Evolutionary conservation across 768 basidiomycete species (phyloP), one percentile per base, ranked within the genome.

Genomic region (Collybia mongolica): DNA sequence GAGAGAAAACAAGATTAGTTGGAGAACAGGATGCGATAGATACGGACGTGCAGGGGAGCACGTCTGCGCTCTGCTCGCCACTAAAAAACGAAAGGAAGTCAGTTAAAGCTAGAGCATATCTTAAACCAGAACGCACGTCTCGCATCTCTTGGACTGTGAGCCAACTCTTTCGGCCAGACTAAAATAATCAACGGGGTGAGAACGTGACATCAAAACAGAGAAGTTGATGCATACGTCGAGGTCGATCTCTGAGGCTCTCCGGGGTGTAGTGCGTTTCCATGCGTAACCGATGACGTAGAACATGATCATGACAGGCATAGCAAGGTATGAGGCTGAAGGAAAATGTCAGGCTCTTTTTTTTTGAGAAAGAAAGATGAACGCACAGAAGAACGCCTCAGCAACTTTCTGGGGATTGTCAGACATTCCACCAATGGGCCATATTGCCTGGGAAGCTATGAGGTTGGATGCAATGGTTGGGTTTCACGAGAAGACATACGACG

Each of bases 111-210:
- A 11, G 20, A 19, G 3, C 32, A 32, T 37, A 6, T 8, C 3
- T 24, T 26, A 9, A 6, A 17, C 6, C 11, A 29, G n/a, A 44
- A 60, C 62, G 11, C 57, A 72, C 70, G 49, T 64, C 62, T 39
- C 70, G 64, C 74, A 76, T 75, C 54, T 76, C 70, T 45, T 72
- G 71, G 2, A 67, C 73, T 4, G 73, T 76, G 22, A 73, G 60
- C 74, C 74, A 76, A 56, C 70, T 71, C 66, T 75, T 76, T 49
- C 74, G 72, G 39, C 72, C 73, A 54, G 73, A 64, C 68, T 69
- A 38, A 29, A 28, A 39, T 19, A 26, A 22, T 51, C 9, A 23
- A 46, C 9, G 46, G 8, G 46, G 12, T 39, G 5, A 48, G 38
- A 7, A 46, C 47, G 11, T 17, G 14, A 15, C 8, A 22, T 22